These are phyloP conservation scores for Crithidia thermophila DNA, from an alignment of 208 protist genomes.

Conservation along the genomic window DNA sequence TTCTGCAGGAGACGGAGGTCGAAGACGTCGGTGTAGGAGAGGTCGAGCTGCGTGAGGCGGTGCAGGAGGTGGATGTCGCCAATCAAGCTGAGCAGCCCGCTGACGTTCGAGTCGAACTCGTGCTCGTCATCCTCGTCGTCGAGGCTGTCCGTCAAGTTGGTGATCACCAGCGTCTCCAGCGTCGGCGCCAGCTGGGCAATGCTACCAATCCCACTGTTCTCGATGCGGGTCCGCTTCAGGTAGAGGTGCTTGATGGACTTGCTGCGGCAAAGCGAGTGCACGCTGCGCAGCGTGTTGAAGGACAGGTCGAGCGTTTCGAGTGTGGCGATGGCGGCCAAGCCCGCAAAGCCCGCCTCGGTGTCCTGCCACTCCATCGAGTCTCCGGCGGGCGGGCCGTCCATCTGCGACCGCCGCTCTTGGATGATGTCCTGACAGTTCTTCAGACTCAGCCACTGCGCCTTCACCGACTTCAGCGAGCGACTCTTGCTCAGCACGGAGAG, in stretches of 20 bases:
- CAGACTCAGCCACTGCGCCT: constrained; percentile 72
- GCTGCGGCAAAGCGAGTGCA: constrained; percentile 60
- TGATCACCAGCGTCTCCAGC: constrained; percentile 62
- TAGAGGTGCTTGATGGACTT: constrained; percentile 60
- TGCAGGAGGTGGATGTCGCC: constrained; percentile 32
- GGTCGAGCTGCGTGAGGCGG: constrained; percentile 37
- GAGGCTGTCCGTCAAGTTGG: constrained; percentile 44
- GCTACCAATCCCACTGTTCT: constrained; percentile 51
- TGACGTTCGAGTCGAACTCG: constrained; percentile 29
- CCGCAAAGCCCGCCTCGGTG: constrained; percentile 52
- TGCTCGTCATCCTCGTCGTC: constrained; percentile 37
- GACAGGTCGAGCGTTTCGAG: constrained; percentile 70
- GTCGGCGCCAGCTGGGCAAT: constrained; percentile 48
- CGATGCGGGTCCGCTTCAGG: constrained; percentile 59
- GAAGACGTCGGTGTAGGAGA: constrained; percentile 62
- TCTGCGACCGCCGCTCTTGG: constrained; percentile 37
- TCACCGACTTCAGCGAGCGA: constrained; percentile 48
- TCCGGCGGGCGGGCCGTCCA: constrained; percentile 26
- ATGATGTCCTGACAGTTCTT: constrained; percentile 60
- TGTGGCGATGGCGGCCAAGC: constrained; percentile 63
- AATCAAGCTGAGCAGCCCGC: constrained; percentile 47
- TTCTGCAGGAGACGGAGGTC: constrained; percentile 48
- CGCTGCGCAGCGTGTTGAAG: constrained; percentile 58
- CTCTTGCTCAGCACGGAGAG: constrained; percentile 55
- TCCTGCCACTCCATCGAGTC: constrained; percentile 27